Base-by-base conservation (phyloP, 2,329 filamentous ascomycete species). In the Dactylella cylindrospora region DNA sequence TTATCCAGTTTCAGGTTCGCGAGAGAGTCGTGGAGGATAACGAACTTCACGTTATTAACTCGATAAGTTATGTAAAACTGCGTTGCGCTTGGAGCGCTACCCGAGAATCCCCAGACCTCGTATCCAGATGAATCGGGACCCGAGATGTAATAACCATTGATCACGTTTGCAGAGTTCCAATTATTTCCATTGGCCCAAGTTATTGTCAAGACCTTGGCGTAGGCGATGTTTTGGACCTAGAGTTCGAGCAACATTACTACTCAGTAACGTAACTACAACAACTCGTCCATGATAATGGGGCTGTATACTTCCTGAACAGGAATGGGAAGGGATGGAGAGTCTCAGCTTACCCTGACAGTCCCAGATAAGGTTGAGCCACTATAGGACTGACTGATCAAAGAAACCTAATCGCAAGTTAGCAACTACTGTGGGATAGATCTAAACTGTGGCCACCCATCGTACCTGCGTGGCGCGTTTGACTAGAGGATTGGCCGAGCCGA, bases 51-150 rank as follows among this genome's bases (percentile, higher is more conserved):
- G 10, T 39, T 33, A 9, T 51, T 52, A 32, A 60, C 45, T 4
- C 17, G 45, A 17, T 47, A 60, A n/a, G 39, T 28, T 22, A 60
- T 60, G 31, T 60, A 60, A 33, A 60, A 60, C 45, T 60, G 54
- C 5, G 54, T 57, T 19, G 54, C 54, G 32, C 54, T 46, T 6
- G 12, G 3, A 7, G 54, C 54, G 9, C 19, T 40, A 3, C 54
- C 46, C 1, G 54, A 60, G 31, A 60, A 60, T 7, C 33, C n/a
- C 54, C 54, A 60, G 1, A 36, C 28, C 40, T 60, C 54, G 40
- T 60, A 60, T 2, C 54, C 54, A 13, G 39, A 40, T 12, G 54
- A 60, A n/a, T 52, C 54, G 7, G 54, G 52, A 22, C 52, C 52
- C 5, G 52, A 57, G 15, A 50, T 31, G 20, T 57, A 57, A n/a